Evolutionary conservation across 75 land plant species (phyloP).

Genomic region (Pinus taeda): DNA sequence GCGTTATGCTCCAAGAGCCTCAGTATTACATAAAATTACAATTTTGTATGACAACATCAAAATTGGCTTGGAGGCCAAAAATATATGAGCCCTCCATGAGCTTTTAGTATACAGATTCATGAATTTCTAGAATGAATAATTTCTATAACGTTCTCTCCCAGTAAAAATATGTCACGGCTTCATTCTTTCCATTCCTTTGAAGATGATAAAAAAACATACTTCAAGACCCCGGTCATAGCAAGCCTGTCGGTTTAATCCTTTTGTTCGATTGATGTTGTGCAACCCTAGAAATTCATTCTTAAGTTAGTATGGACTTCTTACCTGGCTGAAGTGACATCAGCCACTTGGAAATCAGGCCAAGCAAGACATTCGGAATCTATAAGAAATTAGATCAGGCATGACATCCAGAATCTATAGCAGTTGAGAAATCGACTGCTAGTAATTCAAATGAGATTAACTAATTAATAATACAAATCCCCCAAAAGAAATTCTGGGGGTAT

Average conservation of each 20-base stretch:
- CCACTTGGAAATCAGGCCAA: neutral
- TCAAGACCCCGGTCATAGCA: neutral
- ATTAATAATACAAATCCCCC: neutral
- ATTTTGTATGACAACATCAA: neutral
- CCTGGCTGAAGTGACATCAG: neutral
- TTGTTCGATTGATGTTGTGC: neutral
- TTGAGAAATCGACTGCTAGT: neutral
- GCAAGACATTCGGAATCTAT: neutral
- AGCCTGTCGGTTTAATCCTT: neutral
- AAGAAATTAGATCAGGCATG: neutral
- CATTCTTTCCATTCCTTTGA: neutral
- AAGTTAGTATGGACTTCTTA: neutral
- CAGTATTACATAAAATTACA: neutral
- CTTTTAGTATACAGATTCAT: constrained; percentile 2
- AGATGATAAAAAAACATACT: neutral
- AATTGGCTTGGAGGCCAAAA: neutral
- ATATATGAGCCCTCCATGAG: neutral
- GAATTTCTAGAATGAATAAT: neutral
- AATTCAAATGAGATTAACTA: neutral
- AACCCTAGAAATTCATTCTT: neutral
- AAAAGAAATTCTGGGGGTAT: too few species aligned
- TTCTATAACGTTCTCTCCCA: neutral
- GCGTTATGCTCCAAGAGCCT: neutral
- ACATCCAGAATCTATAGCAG: neutral
- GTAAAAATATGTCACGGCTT: neutral